These are phyloP conservation scores for Boletus huronensis DNA, from an alignment of 768 basidiomycete genomes.

Conservation along the genomic window DNA sequence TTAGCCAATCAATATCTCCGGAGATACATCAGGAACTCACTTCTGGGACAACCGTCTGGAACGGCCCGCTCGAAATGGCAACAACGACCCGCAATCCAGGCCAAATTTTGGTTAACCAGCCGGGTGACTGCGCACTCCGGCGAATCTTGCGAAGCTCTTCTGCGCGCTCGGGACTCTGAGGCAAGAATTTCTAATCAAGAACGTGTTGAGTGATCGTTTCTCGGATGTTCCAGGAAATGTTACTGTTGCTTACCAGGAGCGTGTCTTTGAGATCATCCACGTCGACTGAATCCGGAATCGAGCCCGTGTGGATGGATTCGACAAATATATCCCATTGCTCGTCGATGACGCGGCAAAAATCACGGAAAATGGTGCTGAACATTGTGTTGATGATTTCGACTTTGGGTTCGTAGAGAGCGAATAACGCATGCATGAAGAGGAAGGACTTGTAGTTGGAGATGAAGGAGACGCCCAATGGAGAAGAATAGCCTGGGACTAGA, in stretches of 20 bases:
- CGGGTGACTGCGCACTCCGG: background rate
- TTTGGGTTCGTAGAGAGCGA: constrained; percentile 20
- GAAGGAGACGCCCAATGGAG: constrained; percentile 16
- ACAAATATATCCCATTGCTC: constrained; percentile 22
- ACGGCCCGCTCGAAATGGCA: constrained; percentile 24
- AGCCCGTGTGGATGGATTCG: constrained; percentile 14
- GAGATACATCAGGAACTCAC: background rate
- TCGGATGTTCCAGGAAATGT: background rate
- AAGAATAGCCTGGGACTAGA: constrained; percentile 15
- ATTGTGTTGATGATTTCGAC: constrained; percentile 21
- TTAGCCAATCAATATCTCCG: background rate
- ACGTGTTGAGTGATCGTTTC: background rate
- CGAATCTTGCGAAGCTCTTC: constrained; percentile 14
- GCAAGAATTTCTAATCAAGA: constrained; percentile 13
- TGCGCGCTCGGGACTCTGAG: constrained; percentile 16
- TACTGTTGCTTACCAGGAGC: background rate
- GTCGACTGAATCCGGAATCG: constrained; percentile 13
- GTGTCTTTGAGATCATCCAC: constrained; percentile 13
- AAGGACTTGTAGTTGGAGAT: constrained; percentile 22
- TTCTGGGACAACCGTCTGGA: constrained; percentile 23
- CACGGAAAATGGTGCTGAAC: constrained; percentile 20
- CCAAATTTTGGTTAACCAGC: constrained; percentile 25
- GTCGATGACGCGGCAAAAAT: constrained; percentile 20
- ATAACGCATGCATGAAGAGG: constrained; percentile 23
- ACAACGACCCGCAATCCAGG: constrained; percentile 10